phyloP scores from a whole-genome alignment of 495 filamentous ascomycete genomes.

The Neurospora cerealis region DNA sequence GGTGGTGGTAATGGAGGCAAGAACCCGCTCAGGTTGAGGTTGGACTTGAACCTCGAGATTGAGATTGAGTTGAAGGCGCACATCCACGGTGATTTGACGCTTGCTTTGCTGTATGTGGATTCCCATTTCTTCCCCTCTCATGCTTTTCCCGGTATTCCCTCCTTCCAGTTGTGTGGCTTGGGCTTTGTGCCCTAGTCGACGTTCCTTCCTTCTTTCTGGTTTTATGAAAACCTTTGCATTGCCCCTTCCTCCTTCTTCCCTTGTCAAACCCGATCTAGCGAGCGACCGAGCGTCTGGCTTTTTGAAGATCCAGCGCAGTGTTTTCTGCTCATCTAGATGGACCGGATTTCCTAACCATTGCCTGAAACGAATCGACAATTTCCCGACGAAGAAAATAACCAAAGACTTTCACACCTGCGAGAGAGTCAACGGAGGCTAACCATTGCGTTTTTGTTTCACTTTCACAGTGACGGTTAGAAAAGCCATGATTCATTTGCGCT shows the following conservation, averaged over 20 bases:
- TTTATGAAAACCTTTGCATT: not conserved
- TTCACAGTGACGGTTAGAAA: not conserved
- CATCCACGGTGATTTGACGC: constrained; percentile 82
- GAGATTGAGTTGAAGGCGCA: constrained; percentile 86
- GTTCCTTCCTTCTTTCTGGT: not conserved
- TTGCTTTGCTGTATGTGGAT: constrained; percentile 66
- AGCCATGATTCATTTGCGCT: not conserved
- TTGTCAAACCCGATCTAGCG: not conserved
- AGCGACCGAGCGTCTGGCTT: not conserved
- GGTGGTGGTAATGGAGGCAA: constrained; percentile 41
- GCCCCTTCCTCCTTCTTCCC: not conserved
- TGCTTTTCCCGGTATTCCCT: not conserved
- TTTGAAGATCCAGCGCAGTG: not conserved
- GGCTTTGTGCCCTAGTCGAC: not conserved
- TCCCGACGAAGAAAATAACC: not conserved
- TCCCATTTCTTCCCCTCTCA: not conserved
- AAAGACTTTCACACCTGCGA: not conserved
- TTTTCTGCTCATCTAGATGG: not conserved
- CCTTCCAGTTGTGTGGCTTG: not conserved
- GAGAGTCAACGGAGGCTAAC: not conserved
- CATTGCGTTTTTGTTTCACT: not conserved
- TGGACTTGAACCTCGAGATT: constrained; percentile 83
- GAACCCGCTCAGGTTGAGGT: constrained; percentile 64
- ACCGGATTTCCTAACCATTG: not conserved
- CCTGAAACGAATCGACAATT: not conserved